Conservation (phyloP, 2,329 filamentous ascomycete species). For the Colletotrichum chrysophilum region DNA sequence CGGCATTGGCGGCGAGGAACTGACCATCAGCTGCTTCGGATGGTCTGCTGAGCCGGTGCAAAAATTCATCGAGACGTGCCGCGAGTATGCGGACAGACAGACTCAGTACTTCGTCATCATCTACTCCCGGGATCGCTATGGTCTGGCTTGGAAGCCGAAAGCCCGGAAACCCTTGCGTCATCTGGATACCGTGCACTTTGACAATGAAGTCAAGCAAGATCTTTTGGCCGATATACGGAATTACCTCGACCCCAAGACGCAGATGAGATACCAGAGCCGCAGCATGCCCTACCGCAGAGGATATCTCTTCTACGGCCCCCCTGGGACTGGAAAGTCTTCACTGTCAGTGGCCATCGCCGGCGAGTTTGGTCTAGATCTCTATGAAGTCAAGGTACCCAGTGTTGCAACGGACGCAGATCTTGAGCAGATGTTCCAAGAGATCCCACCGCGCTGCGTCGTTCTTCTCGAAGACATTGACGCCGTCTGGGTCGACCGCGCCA, state of each 20-base stretch:
- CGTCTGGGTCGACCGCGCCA: constrained; percentile 32
- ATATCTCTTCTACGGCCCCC: constrained; percentile 52
- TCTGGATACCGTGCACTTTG: constrained; percentile 57
- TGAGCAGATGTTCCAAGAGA: constrained; percentile 55
- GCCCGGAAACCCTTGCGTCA: constrained; percentile 53
- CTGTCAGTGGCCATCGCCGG: constrained; percentile 58
- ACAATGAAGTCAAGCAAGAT: constrained; percentile 47
- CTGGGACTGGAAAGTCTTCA: constrained; percentile 65
- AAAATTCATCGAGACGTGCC: constrained; percentile 48
- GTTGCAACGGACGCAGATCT: constrained; percentile 55
- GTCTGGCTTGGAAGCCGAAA: constrained; percentile 53
- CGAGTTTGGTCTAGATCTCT: constrained; percentile 55
- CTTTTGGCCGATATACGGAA: constrained; percentile 56
- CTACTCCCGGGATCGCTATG: constrained; percentile 49
- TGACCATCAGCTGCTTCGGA: constrained; percentile 54
- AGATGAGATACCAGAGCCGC: constrained; percentile 66
- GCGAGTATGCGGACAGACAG: constrained; percentile 52
- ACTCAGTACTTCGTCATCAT: constrained; percentile 56
- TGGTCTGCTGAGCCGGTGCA: constrained; percentile 56
- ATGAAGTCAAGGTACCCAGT: constrained; percentile 53
- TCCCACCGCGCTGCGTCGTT: constrained; percentile 58
- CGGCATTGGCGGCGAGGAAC: constrained; percentile 50
- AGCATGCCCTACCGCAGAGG: constrained; percentile 40
- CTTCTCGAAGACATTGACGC: constrained; percentile 61
- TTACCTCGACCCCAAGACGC: constrained; percentile 52